Evolutionary conservation across 2,329 filamentous ascomycete species (phyloP), one percentile per base, ranked within the genome.

Genomic region (Uncinocarpus reesii): DNA sequence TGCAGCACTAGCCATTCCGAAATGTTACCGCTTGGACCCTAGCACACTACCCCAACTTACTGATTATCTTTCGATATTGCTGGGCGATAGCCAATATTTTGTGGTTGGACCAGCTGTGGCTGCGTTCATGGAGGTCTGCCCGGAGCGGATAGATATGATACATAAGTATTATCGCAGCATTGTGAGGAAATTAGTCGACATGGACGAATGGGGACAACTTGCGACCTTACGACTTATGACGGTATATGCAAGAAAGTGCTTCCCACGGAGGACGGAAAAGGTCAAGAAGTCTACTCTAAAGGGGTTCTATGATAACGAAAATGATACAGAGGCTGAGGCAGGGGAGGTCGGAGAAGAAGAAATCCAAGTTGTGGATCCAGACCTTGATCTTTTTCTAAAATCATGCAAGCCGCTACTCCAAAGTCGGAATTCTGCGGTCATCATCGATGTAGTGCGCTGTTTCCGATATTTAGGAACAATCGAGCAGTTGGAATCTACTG

Each of bases 181-280:
- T 53, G 81, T 94, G 53, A 86, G 81, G 64, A 95, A 95, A 71
- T 71, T 96, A 45, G 87, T 95, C 20, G 92, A 98, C 62, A 98
- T 98, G 92, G 92, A 98, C 61, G 92, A 98, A 68, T 98, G 92
- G 92, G 85, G 88, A 35, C 92, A 98, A 67, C 66, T 96, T 47
- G 84, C 87, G 1, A 85, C 85, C 2, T 62, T 98, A 57, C 78
- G 81, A 32, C 71, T 98, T 55, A 82, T 96, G 79, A 83, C 84
- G 1, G 71, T 81, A 18, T 98, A 98, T 64, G 81, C 86, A 1
- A 79, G 92, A 47, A 84, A 79, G 61, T 95, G 87, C 64, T 98
- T 98, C 57, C 89, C 92, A 0, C 74, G 76, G 48, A 76, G 77
- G 61, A 83, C 73, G 7, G 72, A 72, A 55, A 80, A 73, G 55